Evolutionary conservation across 331 rosid genomes (phyloP), one percentile per base, ranked within the genome.

Genomic region (Malus hybrid): DNA sequence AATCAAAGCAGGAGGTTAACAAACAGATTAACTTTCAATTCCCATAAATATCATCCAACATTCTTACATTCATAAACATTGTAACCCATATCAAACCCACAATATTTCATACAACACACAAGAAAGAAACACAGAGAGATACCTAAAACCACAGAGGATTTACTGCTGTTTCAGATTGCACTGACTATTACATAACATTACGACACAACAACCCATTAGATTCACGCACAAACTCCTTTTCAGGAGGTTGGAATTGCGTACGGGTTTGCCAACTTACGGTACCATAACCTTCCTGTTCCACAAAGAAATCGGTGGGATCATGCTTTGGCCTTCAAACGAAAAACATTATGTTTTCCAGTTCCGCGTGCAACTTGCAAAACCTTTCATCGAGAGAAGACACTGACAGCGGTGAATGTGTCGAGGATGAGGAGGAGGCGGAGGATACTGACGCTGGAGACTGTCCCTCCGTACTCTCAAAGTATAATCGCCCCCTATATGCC

Each of bases 401-500:
- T 8, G 87, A 72, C 34, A 12, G 32, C 20, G 77, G 52, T 68
- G 64, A 68, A 6, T 79, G 44, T 6, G 74, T 32, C 10, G 82
- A 68, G 1, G 81, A 32, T 3, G 75, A 74, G 13, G 65, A n/a
- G 13, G 91, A 68, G 5, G 86, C 68, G 11, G 77, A 71, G 67
- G 81, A 48, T 42, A 71, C n/a, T 14, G 89, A 81, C 33, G 70
- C 78, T 24, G 69, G 66, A 76, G 79, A 66, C 28, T 75, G 82
- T 77, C 77, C 67, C 77, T 74, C 86, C 28, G 72, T 63, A 20
- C 89, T 88, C 53, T 91, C 93, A 10, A 85, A 74, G 82, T 91
- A 91, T 28, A 89, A 56, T 53, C 97, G 78, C 73, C 97, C 95
- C 71, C 97, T 81, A 39, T 89, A 91, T 24, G 95, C 97, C 63